phyloP scores from a whole-genome alignment of 2,329 filamentous ascomycete genomes.

The Fusarium brachygibbosum region DNA sequence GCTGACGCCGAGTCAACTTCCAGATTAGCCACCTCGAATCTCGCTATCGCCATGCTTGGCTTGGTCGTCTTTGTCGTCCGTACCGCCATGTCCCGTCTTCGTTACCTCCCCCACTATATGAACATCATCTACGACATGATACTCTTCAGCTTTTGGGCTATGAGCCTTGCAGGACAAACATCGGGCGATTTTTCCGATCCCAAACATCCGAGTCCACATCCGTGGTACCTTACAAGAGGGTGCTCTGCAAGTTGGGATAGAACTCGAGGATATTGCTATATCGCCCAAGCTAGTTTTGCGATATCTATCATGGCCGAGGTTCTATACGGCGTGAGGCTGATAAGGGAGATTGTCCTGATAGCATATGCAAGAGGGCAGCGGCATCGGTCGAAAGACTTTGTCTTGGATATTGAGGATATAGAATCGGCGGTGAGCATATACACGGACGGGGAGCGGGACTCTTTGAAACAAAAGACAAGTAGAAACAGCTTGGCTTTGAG shows the following conservation, averaged over 20 bases:
- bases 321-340: conserved; percentile 37
- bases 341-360: conserved; percentile 24
- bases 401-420: background rate
- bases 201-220: conserved; percentile 41
- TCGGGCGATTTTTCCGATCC: conserved; percentile 48
- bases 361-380: conserved; percentile 28
- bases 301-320: conserved; percentile 40
- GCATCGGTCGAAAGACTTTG: background rate
- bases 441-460: conserved; percentile 13
- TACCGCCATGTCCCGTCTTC: conserved; percentile 39
- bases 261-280: conserved; percentile 34
- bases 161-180: conserved; percentile 41
- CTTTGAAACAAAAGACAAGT: background rate
- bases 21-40: conserved; percentile 49
- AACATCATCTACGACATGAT: conserved; percentile 50
- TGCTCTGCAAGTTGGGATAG: conserved; percentile 40
- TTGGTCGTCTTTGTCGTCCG: conserved; percentile 48
- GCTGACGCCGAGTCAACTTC: background rate
- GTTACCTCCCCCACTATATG: conserved; percentile 44
- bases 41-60: conserved; percentile 51
- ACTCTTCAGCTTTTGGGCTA: conserved; percentile 48
- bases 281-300: conserved; percentile 42
- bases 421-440: conserved; percentile 20
- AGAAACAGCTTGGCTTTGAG: conserved; percentile 43
- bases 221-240: conserved; percentile 48